A percentile compares a stretch with the other conserved stretches of the same genome.
Evolutionary conservation across 2,329 filamentous ascomycete species (phyloP).

Genomic region (Teratosphaeria destructans): DNA sequence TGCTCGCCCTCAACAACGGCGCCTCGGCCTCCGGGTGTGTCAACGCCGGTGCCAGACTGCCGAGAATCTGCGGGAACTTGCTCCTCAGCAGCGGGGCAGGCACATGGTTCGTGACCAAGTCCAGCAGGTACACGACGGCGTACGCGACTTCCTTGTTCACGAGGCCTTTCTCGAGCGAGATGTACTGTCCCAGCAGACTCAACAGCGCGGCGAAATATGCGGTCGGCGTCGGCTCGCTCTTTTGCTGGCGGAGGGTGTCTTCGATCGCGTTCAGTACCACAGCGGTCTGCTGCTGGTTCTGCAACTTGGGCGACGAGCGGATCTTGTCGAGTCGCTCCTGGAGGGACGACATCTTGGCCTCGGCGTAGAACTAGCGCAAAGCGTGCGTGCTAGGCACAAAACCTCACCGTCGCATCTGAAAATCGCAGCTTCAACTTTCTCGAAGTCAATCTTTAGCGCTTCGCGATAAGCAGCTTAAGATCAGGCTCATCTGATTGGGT

Average conservation of each 20-base stretch:
- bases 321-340: constrained; percentile 95
- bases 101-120: constrained; percentile 76
- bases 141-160: constrained; percentile 74
- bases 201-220: constrained; percentile 94
- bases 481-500: background rate
- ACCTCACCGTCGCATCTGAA: background rate
- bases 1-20: constrained; percentile 72
- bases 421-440: background rate
- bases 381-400: background rate
- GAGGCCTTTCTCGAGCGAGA: constrained; percentile 50
- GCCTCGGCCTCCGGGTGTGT: constrained; percentile 74
- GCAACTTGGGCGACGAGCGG: constrained; percentile 78
- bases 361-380: background rate
- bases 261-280: constrained; percentile 86
- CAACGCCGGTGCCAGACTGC: constrained; percentile 73
- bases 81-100: constrained; percentile 79
- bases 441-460: background rate
- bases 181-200: constrained; percentile 70
- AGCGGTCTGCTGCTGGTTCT: constrained; percentile 85
- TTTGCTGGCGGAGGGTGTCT: constrained; percentile 80
- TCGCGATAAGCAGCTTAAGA: background rate
- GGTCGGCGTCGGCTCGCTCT: constrained; percentile 71
- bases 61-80: constrained; percentile 90
- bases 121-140: constrained; percentile 89
- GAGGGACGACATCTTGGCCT: constrained; percentile 39